Evolutionary conservation across 345 rosid species (phyloP).

Genomic region (Rhodamnia argentea): DNA sequence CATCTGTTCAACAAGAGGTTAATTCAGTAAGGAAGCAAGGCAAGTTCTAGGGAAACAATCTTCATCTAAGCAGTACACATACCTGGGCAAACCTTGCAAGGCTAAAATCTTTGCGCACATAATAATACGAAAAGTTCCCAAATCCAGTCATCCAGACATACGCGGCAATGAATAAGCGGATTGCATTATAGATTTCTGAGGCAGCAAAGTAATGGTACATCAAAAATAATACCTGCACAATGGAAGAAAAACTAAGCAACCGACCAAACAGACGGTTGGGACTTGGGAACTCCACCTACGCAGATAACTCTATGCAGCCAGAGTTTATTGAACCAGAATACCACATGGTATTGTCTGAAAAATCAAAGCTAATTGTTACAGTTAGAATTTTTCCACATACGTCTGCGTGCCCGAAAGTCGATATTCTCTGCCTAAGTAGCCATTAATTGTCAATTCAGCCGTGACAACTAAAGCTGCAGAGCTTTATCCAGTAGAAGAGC

Average conservation of each 20-base stretch:
- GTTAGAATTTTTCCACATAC: not conserved
- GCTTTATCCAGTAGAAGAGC: not conserved
- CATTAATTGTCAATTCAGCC: not conserved
- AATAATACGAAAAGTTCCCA: slow-evolving; percentile 97
- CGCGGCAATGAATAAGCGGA: slow-evolving; percentile 86
- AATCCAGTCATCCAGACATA: slow-evolving; percentile 99
- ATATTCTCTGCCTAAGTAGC: not conserved
- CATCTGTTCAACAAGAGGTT: slow-evolving; percentile 52
- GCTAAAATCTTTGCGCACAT: slow-evolving; percentile 95
- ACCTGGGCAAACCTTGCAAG: slow-evolving; percentile 97
- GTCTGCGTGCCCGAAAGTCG: not conserved
- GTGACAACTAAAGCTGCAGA: not conserved
- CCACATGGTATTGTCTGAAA: not conserved
- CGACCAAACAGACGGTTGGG: not conserved
- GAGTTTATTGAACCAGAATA: not conserved
- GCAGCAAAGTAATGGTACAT: slow-evolving; percentile 99
- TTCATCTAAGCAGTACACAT: slow-evolving; percentile 3
- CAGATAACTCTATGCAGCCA: not conserved
- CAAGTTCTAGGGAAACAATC: not conserved
- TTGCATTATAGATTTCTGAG: slow-evolving; percentile 84
- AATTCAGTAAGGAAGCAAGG: not conserved
- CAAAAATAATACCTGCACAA: slow-evolving; percentile 82
- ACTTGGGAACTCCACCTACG: not conserved
- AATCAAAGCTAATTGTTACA: not conserved
- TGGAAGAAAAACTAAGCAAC: not conserved